Evolutionary conservation across 306 rosid species (phyloP).

Genomic region (Ormosia semicastrata): DNA sequence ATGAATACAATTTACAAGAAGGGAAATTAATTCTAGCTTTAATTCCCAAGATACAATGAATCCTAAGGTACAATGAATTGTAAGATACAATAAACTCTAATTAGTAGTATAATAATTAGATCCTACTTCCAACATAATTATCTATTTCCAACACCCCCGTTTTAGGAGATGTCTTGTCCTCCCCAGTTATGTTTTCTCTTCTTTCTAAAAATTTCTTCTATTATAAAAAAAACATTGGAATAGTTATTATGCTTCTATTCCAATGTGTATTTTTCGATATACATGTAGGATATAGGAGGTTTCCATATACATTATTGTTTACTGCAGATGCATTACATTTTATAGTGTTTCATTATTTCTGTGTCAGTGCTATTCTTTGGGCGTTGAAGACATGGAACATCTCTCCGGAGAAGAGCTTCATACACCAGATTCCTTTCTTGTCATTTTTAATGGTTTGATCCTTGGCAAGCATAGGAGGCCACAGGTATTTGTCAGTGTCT

Average conservation of each 20-base stretch:
- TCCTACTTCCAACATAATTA: too few relatives aligned
- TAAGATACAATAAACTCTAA: too few relatives aligned
- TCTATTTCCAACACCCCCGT: not conserved
- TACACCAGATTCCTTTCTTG: constrained; percentile 81
- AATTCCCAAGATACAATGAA: too few relatives aligned
- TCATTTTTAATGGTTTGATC: constrained; percentile 81
- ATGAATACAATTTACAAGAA: too few relatives aligned
- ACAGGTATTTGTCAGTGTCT: constrained; percentile 47
- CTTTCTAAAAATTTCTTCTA: not conserved
- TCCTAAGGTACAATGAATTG: too few relatives aligned
- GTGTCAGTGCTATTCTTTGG: constrained; percentile 67
- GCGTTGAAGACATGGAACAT: constrained; percentile 75
- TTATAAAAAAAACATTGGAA: not conserved
- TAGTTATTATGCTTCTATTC: not conserved
- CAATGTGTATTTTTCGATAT: not conserved
- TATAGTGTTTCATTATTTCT: constrained; percentile 24
- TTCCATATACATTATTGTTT: not conserved
- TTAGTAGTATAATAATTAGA: too few relatives aligned
- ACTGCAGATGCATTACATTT: not conserved
- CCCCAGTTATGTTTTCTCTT: not conserved
- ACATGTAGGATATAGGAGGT: not conserved
- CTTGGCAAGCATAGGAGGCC: constrained; percentile 96
- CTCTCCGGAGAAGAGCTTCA: constrained; percentile 94
- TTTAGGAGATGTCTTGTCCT: not conserved
- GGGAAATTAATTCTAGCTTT: too few relatives aligned